Percentiles rank a stretch among this genome's conserved stretches.
Evolutionary conservation across 805 yeast genomes (phyloP).

Genomic region (Saccharomyces kudriavzevii): DNA sequence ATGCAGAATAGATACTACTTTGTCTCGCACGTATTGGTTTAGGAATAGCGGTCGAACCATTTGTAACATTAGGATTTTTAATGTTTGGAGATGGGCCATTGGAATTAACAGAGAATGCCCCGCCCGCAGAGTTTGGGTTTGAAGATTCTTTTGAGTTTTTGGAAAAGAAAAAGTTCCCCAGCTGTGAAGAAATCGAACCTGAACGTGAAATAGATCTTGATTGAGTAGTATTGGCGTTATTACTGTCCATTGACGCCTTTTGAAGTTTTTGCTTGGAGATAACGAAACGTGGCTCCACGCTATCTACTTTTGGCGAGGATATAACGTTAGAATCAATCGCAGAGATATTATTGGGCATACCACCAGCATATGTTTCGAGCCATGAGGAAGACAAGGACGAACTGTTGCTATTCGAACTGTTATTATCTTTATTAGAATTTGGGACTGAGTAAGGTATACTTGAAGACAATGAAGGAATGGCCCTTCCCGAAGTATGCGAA

Average conservation of each 20-base stretch:
- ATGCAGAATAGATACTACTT: slow-evolving; percentile 29
- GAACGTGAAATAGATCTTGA: slow-evolving; percentile 25
- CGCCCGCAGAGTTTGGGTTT: slow-evolving; percentile 1
- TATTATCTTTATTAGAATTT: slow-evolving; percentile 41
- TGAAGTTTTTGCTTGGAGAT: slow-evolving; percentile 62
- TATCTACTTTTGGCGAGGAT: slow-evolving; percentile 60
- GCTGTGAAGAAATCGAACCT: slow-evolving; percentile 29
- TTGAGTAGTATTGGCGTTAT: slow-evolving; percentile 10
- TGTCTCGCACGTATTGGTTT: slow-evolving; percentile 30
- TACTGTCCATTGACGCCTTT: slow-evolving; percentile 20
- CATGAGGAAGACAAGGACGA: slow-evolving; percentile 30
- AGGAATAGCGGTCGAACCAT: slow-evolving; percentile 29
- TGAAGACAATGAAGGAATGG: slow-evolving; percentile 42
- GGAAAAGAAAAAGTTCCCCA: slow-evolving; percentile 30
- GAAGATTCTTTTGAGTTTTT: slow-evolving; percentile 19
- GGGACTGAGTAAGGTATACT: slow-evolving; percentile 68
- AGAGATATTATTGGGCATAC: slow-evolving; percentile 35
- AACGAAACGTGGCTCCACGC: slow-evolving; percentile 79
- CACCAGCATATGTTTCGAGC: slow-evolving; percentile 30
- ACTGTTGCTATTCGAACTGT: slow-evolving; percentile 22
- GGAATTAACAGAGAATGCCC: not conserved
- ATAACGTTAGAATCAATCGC: slow-evolving; percentile 51
- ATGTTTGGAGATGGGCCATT: not conserved
- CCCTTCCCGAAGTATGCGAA: slow-evolving; percentile 9
- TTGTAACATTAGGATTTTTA: slow-evolving; percentile 6